Evolutionary conservation across 2,329 filamentous ascomycete species (phyloP), one percentile per base, ranked within the genome.

Genomic region (Plectosphaerella cucumerina): DNA sequence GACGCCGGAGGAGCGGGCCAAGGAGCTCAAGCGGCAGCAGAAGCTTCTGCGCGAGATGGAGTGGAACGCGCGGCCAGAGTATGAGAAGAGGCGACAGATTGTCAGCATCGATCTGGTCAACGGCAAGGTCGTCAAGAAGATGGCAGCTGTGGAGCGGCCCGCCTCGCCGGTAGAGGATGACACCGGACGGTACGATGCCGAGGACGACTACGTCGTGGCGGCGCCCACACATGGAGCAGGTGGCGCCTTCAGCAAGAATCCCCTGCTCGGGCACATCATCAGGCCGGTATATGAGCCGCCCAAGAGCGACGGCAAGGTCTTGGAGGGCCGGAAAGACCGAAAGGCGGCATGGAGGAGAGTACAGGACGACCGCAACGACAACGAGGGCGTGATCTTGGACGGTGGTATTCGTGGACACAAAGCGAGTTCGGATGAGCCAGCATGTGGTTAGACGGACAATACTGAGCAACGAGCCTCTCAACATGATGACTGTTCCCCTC

Each of bases 21-120:
- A 85, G 57, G 90, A 94, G 65, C 72, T 96, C 51, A 95, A 93
- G 69, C 81, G 85, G 52, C 92, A 96, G 69, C 91, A 96, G 69
- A 89, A 88, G 65, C 73, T 92, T 4, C 70, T 96, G 58, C 76
- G 90, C 5, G 90, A 96, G 68, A 85, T 94, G 76, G 89, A 96
- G 61, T 95, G 91, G 85, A 88, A 87, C 58, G 85, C 87, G 4
- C 76, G 81, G 48, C 90, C 91, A 0, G 92, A 95, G 55, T 96
- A 91, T 68, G 92, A 97, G 72, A 96, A 93, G 77, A 80, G 89
- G 52, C 83, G 81, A 59, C 86, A 94, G 53, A 87, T 97, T 1
- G 81, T 95, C 58, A 93, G 88, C 62, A 88, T 96, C 54, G 90
- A 96, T 64, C 72, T 96, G 1, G 84, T 85, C 9, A 86, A 86